Conservation (phyloP, 2,329 filamentous ascomycete species). For the Elsinoe perseae region DNA sequence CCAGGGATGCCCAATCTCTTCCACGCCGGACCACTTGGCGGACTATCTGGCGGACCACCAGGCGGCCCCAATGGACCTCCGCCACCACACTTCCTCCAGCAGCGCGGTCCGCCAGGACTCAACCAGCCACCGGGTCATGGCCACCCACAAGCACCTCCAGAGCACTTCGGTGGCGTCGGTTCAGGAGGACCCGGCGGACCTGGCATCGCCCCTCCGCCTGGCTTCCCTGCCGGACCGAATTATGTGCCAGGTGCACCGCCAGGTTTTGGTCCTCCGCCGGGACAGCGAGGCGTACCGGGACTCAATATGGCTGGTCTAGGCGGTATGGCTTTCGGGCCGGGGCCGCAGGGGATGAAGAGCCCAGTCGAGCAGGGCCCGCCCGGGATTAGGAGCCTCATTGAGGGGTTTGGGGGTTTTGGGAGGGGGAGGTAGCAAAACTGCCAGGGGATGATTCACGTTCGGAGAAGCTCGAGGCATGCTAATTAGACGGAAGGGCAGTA, state of each 20-base stretch:
- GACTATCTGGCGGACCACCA: slow-evolving; percentile 21
- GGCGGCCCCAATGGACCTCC: slow-evolving; percentile 18
- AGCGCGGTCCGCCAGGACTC: slow-evolving; percentile 6
- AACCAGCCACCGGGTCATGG: not conserved
- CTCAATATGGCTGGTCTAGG: slow-evolving; percentile 2
- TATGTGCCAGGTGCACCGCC: slow-evolving; percentile 14
- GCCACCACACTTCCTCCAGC: slow-evolving; percentile 15
- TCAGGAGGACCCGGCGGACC: slow-evolving; percentile 6
- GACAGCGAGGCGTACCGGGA: not conserved
- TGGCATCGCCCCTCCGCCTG: slow-evolving; percentile 16
- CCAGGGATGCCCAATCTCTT: slow-evolving; percentile 27
- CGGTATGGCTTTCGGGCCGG: not conserved
- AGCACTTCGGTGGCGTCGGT: slow-evolving; percentile 1
- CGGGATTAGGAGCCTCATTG: slow-evolving; percentile 3
- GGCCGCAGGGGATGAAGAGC: slow-evolving; percentile 4
- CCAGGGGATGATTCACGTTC: not conserved
- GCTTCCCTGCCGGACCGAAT: slow-evolving; percentile 13
- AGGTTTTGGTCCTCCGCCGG: slow-evolving; percentile 11
- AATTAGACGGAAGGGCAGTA: not conserved
- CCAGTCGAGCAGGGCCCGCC: not conserved
- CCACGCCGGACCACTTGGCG: slow-evolving; percentile 21
- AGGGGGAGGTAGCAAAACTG: not conserved
- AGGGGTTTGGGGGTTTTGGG: slow-evolving; percentile 5
- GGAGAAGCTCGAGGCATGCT: not conserved
- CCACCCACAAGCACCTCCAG: not conserved